Percentiles rank a stretch among this genome's conserved stretches.
These are phyloP conservation scores for Fusarium denticulatum DNA, from an alignment of 2,329 filamentous ascomycete species.

Conservation along the genomic window DNA sequence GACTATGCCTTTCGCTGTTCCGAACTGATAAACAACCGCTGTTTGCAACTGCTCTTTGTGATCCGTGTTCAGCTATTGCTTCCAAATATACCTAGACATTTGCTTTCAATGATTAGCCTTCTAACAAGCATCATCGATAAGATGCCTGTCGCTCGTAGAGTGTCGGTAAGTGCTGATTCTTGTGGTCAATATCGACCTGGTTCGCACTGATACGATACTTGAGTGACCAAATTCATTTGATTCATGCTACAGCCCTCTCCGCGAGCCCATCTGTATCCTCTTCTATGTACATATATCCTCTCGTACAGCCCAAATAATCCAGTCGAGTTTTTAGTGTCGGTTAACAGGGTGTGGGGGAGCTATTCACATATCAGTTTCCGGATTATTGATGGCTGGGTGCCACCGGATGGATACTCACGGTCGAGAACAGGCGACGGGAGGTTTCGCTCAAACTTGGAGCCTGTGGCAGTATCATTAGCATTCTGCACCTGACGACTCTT, in stretches of 20 bases:
- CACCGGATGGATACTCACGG: conserved; percentile 66
- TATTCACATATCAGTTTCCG: conserved; percentile 29
- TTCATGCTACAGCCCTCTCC: conserved; percentile 17
- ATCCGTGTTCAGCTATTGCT: not conserved
- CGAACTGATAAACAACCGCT: not conserved
- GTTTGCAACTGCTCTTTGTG: no score
- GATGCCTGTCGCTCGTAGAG: not conserved
- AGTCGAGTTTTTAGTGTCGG: conserved; percentile 35
- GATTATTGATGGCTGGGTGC: not conserved
- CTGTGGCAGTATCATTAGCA: conserved; percentile 55
- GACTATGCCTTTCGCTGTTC: no score
- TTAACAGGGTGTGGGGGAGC: conserved; percentile 44
- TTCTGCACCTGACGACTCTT: not conserved
- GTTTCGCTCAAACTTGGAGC: conserved; percentile 97
- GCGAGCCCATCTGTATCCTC: conserved; percentile 16
- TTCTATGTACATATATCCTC: conserved; percentile 36
- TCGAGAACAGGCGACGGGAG: conserved; percentile 81
- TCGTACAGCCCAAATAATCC: conserved; percentile 11
- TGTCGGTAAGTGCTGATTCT: not conserved
- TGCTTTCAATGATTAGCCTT: not conserved
- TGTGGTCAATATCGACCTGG: not conserved
- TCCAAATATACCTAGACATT: not conserved
- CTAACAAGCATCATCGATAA: not conserved
- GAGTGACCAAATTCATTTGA: conserved; percentile 27
- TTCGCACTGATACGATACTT: not conserved